Conservation (phyloP, 768 basidiomycete species). For the Melanogaster broomeanus region DNA sequence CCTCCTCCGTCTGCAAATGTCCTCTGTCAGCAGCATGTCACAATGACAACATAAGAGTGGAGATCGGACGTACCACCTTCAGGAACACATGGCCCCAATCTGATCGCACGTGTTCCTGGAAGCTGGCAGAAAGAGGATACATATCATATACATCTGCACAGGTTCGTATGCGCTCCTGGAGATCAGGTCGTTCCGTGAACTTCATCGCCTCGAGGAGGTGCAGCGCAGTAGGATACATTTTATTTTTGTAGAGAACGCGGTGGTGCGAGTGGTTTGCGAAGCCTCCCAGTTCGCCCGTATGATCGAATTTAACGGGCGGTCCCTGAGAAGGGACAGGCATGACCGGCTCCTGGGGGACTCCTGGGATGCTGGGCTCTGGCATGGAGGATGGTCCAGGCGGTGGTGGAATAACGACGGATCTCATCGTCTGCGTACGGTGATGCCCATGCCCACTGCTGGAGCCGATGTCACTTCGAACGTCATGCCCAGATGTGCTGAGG, state of each 20-base stretch:
- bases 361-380: background rate
- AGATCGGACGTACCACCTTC: slow-evolving; percentile 42
- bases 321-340: slow-evolving; percentile 22
- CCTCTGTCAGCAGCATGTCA: background rate
- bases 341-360: background rate
- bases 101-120: slow-evolving; percentile 39
- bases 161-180: slow-evolving; percentile 58
- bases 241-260: slow-evolving; percentile 54
- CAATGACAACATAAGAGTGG: background rate
- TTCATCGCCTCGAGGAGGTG: slow-evolving; percentile 81
- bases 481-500: slow-evolving; percentile 33
- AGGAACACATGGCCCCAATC: slow-evolving; percentile 62
- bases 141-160: slow-evolving; percentile 41
- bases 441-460: slow-evolving; percentile 16
- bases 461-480: slow-evolving; percentile 13
- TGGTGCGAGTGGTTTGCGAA: slow-evolving; percentile 73
- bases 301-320: slow-evolving; percentile 42
- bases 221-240: slow-evolving; percentile 64
- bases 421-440: slow-evolving; percentile 21
- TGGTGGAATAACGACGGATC: slow-evolving; percentile 26
- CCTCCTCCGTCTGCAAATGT: slow-evolving; percentile 62
- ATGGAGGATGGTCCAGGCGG: slow-evolving; percentile 3
- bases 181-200: slow-evolving; percentile 52
- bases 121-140: slow-evolving; percentile 34
- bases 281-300: slow-evolving; percentile 40